Evolutionary conservation across 1,139 yeast genomes (phyloP), one percentile per base, ranked within the genome.

Genomic region (Diutina siamensis): DNA sequence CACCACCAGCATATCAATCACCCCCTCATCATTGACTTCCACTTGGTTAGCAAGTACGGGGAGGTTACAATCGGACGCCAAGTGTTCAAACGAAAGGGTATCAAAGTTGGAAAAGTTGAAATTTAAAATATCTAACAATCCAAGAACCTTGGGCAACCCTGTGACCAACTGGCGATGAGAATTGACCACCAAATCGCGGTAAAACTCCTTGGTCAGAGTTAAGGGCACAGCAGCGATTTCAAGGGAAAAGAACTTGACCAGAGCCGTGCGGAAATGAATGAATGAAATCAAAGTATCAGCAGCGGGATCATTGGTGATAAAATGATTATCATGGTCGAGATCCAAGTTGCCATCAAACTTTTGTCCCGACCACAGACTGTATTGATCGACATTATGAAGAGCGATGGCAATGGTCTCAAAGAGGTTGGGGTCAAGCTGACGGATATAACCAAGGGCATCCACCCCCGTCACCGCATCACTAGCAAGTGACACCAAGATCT

Each of bases 211-310:
- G 50, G 80, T 70, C 1, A 83, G 70, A 1, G 74, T 61, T 0
- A 86, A 74, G 1, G 79, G 77, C n/a, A 79, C 68, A 48, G 72
- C 72, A 55, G 83, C 88, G 31, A 87, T 67, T 52, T 86, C 94
- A 48, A 83, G 62, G n/a, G 92, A 76, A 47, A 86, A 62, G 53
- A 80, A 78, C 51, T 83, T 85, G 32, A 86, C 64, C 7, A 83
- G 64, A 25, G 72, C 65, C 44, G 78, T 74, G 56, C 95, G 72
- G 52, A 78, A 82, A 41, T 67, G 71, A 48, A 83, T 71, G 53
- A 85, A 83, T 0, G 80, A 68, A 41, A 78, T 65, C 46, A 86
- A 67, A 0, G 94, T 70, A 32, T 76, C 72, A 44, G 74, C 64
- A 32, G 75, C 68, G 34, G 49, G 40, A 5, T 56, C 52, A 38